phyloP scores from a whole-genome alignment of 73 alveolate genomes.

The Stentor coeruleus region DNA sequence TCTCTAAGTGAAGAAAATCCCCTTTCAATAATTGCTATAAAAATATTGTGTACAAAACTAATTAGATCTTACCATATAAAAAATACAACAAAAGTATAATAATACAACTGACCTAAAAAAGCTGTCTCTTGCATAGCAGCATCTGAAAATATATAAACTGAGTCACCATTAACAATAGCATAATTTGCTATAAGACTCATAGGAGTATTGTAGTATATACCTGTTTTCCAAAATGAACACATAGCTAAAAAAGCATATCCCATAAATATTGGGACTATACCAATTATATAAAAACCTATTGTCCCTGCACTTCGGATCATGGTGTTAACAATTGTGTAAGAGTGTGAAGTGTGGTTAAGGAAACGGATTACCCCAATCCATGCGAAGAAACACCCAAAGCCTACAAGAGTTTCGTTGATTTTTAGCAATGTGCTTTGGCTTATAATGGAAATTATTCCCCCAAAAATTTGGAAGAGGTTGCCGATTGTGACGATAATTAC shows the following conservation, averaged over 20 bases:
- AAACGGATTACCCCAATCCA: constrained; percentile 4
- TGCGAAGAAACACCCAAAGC: constrained; percentile 14
- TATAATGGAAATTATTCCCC: neutral
- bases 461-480: constrained; percentile 10
- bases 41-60: neutral
- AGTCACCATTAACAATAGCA: constrained; percentile 21
- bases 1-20: neutral
- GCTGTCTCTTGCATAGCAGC: neutral
- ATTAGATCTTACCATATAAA: neutral
- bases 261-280: constrained; percentile 13
- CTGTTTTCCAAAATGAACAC: constrained; percentile 16
- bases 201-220: neutral
- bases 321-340: constrained; percentile 6
- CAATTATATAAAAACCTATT: neutral
- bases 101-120: constrained; percentile 3
- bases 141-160: neutral
- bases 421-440: neutral
- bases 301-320: neutral
- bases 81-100: neutral
- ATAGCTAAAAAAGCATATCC: constrained; percentile 4
- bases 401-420: neutral
- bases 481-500: neutral
- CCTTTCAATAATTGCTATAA: constrained; percentile 3
- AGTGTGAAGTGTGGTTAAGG: neutral
- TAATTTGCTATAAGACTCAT: neutral